These are phyloP conservation scores for Hypoxylon rubiginosum DNA, from an alignment of 2,329 filamentous ascomycete genomes.

Conservation along the genomic window DNA sequence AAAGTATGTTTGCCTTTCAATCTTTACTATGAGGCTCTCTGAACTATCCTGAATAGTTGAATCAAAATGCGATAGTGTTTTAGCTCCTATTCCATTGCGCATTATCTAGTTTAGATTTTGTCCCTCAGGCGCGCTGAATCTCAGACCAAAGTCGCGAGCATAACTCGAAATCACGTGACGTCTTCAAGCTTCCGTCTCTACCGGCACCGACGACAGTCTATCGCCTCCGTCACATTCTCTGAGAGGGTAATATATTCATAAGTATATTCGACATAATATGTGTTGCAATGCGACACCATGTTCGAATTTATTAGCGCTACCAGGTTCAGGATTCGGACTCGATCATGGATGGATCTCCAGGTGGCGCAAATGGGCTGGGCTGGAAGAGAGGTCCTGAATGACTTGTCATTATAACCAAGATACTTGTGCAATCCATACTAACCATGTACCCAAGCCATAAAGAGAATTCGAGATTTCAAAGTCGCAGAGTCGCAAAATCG, in stretches of 20 bases:
- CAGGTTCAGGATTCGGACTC: constrained; percentile 17
- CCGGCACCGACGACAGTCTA: constrained; percentile 10
- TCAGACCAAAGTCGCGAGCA: constrained; percentile 41
- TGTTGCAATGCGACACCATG: constrained; percentile 36
- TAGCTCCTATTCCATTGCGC: not conserved
- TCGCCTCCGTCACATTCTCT: constrained; percentile 13
- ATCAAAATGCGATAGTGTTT: not conserved
- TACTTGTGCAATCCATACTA: constrained; percentile 17
- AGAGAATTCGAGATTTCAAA: constrained; percentile 7
- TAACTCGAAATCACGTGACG: constrained; percentile 49
- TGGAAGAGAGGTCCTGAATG: constrained; percentile 6
- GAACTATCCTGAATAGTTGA: not conserved
- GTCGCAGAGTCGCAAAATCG: constrained; percentile 10
- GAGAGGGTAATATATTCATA: constrained; percentile 9
- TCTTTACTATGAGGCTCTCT: not conserved
- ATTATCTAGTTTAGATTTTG: constrained; percentile 15
- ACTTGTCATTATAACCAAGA: constrained; percentile 14
- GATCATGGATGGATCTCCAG: constrained; percentile 25
- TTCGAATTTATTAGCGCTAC: constrained; percentile 4
- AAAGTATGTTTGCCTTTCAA: not conserved
- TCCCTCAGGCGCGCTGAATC: constrained; percentile 34
- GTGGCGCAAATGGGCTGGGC: constrained; percentile 32
- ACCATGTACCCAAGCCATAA: constrained; percentile 1
- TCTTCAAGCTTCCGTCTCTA: constrained; percentile 9
- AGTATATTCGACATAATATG: constrained; percentile 2